Evolutionary conservation across 2,329 filamentous ascomycete species (phyloP).

Genomic region (Hypomyces rosellus): DNA sequence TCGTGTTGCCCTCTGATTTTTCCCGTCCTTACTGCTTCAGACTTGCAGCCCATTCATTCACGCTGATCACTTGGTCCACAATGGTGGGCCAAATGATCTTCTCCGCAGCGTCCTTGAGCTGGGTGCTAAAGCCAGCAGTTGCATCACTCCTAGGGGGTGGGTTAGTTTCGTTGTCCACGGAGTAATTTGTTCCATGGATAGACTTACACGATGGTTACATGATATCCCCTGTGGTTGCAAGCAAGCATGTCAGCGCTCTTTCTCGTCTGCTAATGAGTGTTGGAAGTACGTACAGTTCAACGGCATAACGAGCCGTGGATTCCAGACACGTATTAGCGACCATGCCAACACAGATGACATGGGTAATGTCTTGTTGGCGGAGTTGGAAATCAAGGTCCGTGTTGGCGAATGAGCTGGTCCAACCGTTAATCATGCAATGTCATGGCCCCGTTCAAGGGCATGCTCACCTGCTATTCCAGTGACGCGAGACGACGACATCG

Average conservation of each 20-base stretch:
- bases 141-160: constrained; percentile 2
- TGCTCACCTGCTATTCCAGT: constrained; percentile 13
- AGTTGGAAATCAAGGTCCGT: constrained; percentile 13
- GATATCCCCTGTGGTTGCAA: constrained; percentile 2
- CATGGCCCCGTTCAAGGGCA: neutral
- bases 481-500: constrained; percentile 13
- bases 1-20: neutral
- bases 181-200: no score
- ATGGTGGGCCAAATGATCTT: constrained; percentile 10
- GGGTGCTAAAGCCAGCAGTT: constrained; percentile 7
- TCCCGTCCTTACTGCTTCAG: neutral
- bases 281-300: constrained; percentile 11
- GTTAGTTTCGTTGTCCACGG: neutral
- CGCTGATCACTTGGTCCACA: constrained; percentile 1
- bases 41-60: neutral
- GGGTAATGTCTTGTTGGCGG: constrained; percentile 11
- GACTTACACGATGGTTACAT: constrained; percentile 9
- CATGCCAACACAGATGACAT: constrained; percentile 14
- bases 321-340: constrained; percentile 16
- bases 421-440: neutral
- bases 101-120: constrained; percentile 6
- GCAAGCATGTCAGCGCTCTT: neutral
- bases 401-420: constrained; percentile 10
- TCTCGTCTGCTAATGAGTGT: no score
- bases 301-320: constrained; percentile 13